A percentile compares a stretch with the other conserved stretches of the same genome.
These are phyloP conservation scores for Neoboletus subvelutipes DNA, from an alignment of 768 basidiomycete genomes.

Conservation along the genomic window DNA sequence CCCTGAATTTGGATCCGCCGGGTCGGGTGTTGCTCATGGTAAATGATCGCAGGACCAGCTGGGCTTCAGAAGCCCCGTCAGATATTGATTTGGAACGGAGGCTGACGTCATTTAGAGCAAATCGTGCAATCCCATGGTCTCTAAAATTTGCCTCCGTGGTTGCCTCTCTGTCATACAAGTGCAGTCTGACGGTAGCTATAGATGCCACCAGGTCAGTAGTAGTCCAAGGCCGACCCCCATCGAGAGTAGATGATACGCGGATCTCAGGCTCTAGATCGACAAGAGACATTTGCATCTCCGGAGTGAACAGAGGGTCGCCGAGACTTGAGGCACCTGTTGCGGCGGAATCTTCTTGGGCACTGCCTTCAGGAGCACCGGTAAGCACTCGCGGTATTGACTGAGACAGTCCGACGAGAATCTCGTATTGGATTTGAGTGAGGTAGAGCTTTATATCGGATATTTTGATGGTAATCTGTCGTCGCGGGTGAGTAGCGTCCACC, in stretches of 20 bases:
- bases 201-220: slow-evolving; percentile 72
- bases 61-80: slow-evolving; percentile 82
- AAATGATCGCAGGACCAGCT: slow-evolving; percentile 86
- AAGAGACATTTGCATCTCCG: slow-evolving; percentile 2
- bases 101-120: slow-evolving; percentile 77
- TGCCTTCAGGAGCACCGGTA: slow-evolving; percentile 44
- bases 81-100: slow-evolving; percentile 80
- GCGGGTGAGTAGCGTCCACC: slow-evolving; percentile 3
- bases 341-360: slow-evolving; percentile 30
- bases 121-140: slow-evolving; percentile 80
- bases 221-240: slow-evolving; percentile 49
- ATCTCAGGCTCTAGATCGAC: slow-evolving; percentile 56
- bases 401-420: slow-evolving; percentile 61
- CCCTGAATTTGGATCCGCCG: slow-evolving; percentile 81
- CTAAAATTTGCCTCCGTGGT: slow-evolving; percentile 55
- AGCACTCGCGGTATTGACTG: slow-evolving; percentile 71
- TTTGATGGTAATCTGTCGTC: slow-evolving; percentile 58
- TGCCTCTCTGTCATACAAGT: slow-evolving; percentile 77
- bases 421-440: slow-evolving; percentile 83
- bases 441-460: slow-evolving; percentile 84
- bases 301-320: not conserved
- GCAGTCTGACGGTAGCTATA: slow-evolving; percentile 72
- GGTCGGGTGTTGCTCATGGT: slow-evolving; percentile 87
- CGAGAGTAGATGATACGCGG: slow-evolving; percentile 28
- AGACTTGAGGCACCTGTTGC: slow-evolving; percentile 16